phyloP scores from a whole-genome alignment of 257 asterid species.

The Solanum ossicruentum region DNA sequence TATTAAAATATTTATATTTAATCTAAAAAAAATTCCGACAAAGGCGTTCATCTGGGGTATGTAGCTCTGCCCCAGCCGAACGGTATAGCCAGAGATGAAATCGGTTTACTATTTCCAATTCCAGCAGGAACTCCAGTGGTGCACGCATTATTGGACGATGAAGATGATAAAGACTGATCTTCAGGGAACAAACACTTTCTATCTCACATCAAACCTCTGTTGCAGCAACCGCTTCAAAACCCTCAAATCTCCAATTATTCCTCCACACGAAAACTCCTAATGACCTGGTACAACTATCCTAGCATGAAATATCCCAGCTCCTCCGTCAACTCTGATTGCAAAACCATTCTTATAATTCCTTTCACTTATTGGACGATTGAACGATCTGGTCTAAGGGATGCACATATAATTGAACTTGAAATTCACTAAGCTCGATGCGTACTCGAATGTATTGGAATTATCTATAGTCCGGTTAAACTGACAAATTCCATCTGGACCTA shows the following conservation, averaged over 20 bases:
- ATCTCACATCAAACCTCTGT: constrained; percentile 34
- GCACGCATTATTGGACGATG: not conserved
- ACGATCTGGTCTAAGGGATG: constrained; percentile 6
- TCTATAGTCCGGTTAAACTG: constrained; percentile 28
- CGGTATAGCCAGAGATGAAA: not conserved
- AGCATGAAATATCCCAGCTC: constrained; percentile 25
- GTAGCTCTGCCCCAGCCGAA: no score
- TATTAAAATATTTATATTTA: no score
- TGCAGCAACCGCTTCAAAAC: constrained; percentile 3
- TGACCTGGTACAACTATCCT: constrained; percentile 31
- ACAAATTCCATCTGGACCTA: constrained; percentile 20
- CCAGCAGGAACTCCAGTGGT: not conserved
- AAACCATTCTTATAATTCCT: constrained; percentile 4
- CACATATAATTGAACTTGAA: constrained; percentile 37
- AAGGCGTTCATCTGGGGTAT: no score
- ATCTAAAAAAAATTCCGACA: no score
- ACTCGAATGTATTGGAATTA: constrained; percentile 19
- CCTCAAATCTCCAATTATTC: not conserved
- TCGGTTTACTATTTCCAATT: not conserved
- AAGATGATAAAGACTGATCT: not conserved
- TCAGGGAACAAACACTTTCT: constrained; percentile 37
- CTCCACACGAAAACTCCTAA: not conserved
- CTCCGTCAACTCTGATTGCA: constrained; percentile 15
- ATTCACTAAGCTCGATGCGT: constrained; percentile 19
- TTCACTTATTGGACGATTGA: constrained; percentile 33